Evolutionary conservation across 1,284 basidiomycete species (phyloP), one percentile per base, ranked within the genome.

Genomic region (Malassezia obtusa): DNA sequence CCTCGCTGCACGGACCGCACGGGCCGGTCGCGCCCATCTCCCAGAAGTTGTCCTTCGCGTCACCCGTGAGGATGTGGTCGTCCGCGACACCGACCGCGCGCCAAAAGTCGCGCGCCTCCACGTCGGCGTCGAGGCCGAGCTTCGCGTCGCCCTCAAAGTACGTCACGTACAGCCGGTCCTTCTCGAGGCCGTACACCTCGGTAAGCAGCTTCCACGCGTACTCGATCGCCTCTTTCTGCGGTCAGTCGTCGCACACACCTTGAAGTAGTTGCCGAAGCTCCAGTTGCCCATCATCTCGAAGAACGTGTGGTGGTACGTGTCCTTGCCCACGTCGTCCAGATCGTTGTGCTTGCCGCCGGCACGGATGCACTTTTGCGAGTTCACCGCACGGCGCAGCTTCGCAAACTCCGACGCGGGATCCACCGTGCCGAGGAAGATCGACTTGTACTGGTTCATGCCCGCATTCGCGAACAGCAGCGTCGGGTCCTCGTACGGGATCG

Each of bases 201-300:
- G 91, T 96, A 57, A 98, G 78, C 33, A 98, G 81, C 65, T 92
- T 86, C 91, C 91, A 98, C 4, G 92, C 91, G 77, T 87, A 90
- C 35, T 76, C 76, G 60, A 94, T 85, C 11, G 92, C 91, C 64
- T 96, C 92, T 81, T 85, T 89, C 82, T 43, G 30, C 30, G 40
- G 40, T 19, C 2, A 21, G 26, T 24, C n/a, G 7, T 3, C 14
- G 14, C 5, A 43, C 40, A 2, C 19, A 43, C 40, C 40, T 98
- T 98, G 82, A 98, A 98, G 78, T 98, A 98, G 76, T 98, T 89
- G 5, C 92, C 92, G 67, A 98, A 98, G 10, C 90, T 95, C 92
- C 92, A 98, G 77, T 98, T 98, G 39, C 92, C 92, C 60, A 98
- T 78, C 92, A 98, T 98, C 77, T 98, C 92, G 73, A 98, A 98